Evolutionary conservation across 441 rosid genomes (phyloP), one percentile per base, ranked within the genome.

Genomic region (Populus trichocarpa): DNA sequence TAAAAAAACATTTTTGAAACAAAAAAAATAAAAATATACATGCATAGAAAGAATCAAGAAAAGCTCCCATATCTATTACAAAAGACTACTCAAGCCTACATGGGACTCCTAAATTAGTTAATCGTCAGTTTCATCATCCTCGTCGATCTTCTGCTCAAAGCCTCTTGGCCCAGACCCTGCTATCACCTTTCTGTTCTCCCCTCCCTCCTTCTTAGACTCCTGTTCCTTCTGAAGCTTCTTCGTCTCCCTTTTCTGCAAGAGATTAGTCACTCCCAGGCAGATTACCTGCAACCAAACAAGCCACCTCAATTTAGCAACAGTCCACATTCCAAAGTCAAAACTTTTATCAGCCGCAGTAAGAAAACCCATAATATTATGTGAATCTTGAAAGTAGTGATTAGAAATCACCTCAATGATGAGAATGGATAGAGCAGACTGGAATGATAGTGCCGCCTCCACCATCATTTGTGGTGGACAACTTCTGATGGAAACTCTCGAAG

Each of bases 371-470:
- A 66, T 22, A 57, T 20, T 2, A 57, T 7, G 63, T 57, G 63
- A 57, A 57, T 57, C 63, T 38, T 38, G 36, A 36, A 73, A 53
- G 22, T 26, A 18, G 50, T 63, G 10, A 28, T 23, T 2, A 73
- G 70, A 28, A 59, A n/a, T 86, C 87, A 95, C 97, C 89, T 97
- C 97, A 78, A 91, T 76, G 11, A 97, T 93, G 83, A 95, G 98
- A 79, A 95, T 77, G 13, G 90, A 71, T 57, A 93, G 88, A 77
- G 86, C 90, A 71, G 74, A 61, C 77, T 59, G 87, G 86, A 65
- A 93, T 81, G 63, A 89, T 63, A 73, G 69, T 77, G 75, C 87
- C 84, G 14, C 80, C 81, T 63, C 89, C 88, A 71, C 86, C 97
- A 76, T 77, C 95, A 16, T 79, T 57, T 6, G 10, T 87, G 22